A percentile compares a stretch with the other conserved stretches of the same genome.
phyloP scores from a whole-genome alignment of 768 basidiomycete species.

The Tremella fuciformis region DNA sequence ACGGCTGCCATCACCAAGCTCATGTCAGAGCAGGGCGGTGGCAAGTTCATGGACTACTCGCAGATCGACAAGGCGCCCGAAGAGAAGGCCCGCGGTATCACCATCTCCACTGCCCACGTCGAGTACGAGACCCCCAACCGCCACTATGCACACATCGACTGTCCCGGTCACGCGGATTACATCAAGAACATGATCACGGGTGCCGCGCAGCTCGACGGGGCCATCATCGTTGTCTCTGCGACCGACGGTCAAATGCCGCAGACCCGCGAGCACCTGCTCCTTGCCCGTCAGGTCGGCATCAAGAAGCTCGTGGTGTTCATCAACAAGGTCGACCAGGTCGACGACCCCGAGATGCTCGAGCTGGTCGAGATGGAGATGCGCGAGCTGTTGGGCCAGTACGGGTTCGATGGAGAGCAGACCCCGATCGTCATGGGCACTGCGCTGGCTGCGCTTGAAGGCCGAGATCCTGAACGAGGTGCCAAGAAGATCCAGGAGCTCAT shows the following conservation, averaged over 20 bases:
- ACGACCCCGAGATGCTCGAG: conserved; percentile 97
- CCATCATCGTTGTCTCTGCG: conserved; percentile 76
- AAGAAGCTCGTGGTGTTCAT: conserved; percentile 98
- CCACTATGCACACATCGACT: conserved; percentile 98
- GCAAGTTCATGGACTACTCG: conserved; percentile 86
- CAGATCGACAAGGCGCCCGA: conserved; percentile 99
- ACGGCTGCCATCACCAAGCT: conserved; percentile 69
- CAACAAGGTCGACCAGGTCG: conserved; percentile 97
- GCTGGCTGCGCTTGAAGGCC: conserved; percentile 86
- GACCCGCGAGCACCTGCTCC: conserved; percentile 94
- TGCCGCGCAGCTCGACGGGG: conserved; percentile 89
- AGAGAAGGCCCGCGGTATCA: conserved; percentile 99
- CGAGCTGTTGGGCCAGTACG: conserved; percentile 83
- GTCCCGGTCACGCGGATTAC: conserved; percentile 60
- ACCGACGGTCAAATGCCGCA: conserved; percentile 99
- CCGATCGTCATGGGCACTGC: conserved; percentile 99
- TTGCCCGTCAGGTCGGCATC: conserved; percentile 96
- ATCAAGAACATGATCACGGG: conserved; percentile 97
- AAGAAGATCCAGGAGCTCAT: conserved; percentile 78
- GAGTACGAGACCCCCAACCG: conserved; percentile 89
- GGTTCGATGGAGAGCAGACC: conserved; percentile 94
- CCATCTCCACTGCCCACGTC: conserved; percentile 97
- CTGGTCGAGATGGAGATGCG: conserved; percentile 99
- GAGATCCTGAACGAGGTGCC: conserved; percentile 72
- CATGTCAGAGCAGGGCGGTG: conserved; percentile 69